phyloP scores from a whole-genome alignment of 208 protist species.

The Angomonas ambiguus region DNA sequence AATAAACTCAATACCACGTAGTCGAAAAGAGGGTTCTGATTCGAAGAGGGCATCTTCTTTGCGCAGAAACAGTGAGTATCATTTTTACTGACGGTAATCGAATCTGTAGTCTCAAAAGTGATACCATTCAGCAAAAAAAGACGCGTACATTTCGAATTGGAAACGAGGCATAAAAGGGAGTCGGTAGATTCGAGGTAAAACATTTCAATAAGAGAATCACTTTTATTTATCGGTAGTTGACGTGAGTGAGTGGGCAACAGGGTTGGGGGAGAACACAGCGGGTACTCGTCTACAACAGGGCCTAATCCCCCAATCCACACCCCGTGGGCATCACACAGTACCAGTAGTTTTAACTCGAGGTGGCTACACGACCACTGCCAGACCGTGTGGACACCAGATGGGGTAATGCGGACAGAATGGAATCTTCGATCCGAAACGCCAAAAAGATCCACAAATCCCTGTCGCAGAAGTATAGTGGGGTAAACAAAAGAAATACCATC shows the following conservation, averaged over 20 bases:
- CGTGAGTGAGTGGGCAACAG: neutral
- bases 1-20: neutral
- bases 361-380: neutral
- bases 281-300: neutral
- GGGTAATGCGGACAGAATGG: neutral
- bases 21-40: neutral
- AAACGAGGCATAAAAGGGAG: neutral
- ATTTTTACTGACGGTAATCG: neutral
- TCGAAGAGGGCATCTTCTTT: neutral
- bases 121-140: neutral
- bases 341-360: neutral
- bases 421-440: neutral
- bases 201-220: neutral
- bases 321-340: neutral
- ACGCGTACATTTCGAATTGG: neutral
- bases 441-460: neutral
- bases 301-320: neutral
- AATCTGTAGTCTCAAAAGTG: neutral
- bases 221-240: neutral
- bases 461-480: neutral
- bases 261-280: neutral
- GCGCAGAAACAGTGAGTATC: neutral
- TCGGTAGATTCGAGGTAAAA: neutral
- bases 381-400: neutral
- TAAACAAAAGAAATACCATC: too few relatives aligned